These are phyloP conservation scores for Rhodosporidiobolus sp. DNA, from an alignment of 768 basidiomycete genomes.

Conservation along the genomic window DNA sequence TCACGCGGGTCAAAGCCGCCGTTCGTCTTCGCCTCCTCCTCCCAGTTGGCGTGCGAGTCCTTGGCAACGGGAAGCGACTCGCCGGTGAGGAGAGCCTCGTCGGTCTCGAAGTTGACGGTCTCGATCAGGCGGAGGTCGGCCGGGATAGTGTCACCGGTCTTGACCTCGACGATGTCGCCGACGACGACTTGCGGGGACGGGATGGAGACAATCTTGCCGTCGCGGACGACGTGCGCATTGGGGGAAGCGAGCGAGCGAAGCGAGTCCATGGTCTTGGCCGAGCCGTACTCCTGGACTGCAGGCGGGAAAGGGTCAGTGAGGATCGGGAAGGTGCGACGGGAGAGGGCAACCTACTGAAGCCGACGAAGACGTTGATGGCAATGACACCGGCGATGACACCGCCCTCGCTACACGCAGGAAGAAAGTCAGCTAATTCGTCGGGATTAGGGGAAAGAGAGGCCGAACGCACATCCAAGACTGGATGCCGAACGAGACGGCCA, in stretches of 20 bases:
- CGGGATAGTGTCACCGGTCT: constrained; percentile 52
- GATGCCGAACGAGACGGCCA: constrained; percentile 58
- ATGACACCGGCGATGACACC: constrained; percentile 42
- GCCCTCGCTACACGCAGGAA: too few relatives aligned
- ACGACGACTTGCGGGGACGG: constrained; percentile 54
- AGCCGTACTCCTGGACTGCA: constrained; percentile 53
- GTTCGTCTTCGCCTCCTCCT: constrained; percentile 21
- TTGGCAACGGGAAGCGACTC: constrained; percentile 51
- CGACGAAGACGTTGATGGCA: constrained; percentile 53
- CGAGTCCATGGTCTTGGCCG: constrained; percentile 58
- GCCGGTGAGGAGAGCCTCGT: constrained; percentile 53
- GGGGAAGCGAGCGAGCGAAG: constrained; percentile 56
- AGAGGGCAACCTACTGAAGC: constrained; percentile 45
- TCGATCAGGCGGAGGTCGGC: constrained; percentile 48
- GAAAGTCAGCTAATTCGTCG: background rate
- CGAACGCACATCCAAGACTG: constrained; percentile 53
- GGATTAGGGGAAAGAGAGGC: background rate
- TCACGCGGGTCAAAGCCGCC: constrained; percentile 34
- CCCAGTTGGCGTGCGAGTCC: constrained; percentile 33
- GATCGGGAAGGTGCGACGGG: too few relatives aligned
- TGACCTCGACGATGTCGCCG: constrained; percentile 50
- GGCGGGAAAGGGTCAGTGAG: too few relatives aligned
- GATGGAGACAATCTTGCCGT: constrained; percentile 52
- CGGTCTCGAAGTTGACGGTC: constrained; percentile 48
- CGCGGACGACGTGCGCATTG: constrained; percentile 54